Percentiles rank a stretch among this genome's conserved stretches.
Conservation (phyloP, 306 rosid species). For the Pyrus bretschneideri region DNA sequence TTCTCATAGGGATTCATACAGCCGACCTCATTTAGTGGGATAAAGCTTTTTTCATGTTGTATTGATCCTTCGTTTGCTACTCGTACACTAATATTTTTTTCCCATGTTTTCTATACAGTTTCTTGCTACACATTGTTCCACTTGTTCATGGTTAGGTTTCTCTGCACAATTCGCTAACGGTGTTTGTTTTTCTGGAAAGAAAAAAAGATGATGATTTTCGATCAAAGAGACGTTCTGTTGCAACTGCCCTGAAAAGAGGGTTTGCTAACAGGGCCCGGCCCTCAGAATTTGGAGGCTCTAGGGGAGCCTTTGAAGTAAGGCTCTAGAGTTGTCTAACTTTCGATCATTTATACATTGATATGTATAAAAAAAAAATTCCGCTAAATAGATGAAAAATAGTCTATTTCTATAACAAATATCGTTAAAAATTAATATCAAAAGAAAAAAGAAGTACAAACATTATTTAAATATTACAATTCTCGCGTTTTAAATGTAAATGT, state of each 20-base stretch:
- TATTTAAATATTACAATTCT: too few species aligned
- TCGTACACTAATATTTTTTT: not conserved
- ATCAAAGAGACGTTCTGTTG: slow-evolving; percentile 9
- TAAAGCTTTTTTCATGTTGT: not conserved
- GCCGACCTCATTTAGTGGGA: rapidly evolving
- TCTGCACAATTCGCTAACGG: slow-evolving; percentile 47
- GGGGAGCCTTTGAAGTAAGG: too few species aligned
- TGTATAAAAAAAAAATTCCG: too few species aligned
- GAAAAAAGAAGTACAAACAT: too few species aligned
- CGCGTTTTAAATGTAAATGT: too few species aligned
- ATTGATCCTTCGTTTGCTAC: not conserved
- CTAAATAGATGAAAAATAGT: too few species aligned
- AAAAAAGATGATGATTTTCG: slow-evolving; percentile 16
- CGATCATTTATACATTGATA: too few species aligned
- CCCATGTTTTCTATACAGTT: slow-evolving; percentile 34
- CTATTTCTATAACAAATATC: too few species aligned
- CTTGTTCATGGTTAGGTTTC: slow-evolving; percentile 71
- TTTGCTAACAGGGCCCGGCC: not conserved
- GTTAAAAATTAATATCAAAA: too few species aligned
- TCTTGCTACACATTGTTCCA: slow-evolving; percentile 79
- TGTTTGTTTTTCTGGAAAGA: not conserved
- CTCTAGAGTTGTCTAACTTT: too few species aligned
- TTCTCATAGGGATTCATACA: too few species aligned
- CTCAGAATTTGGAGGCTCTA: too few species aligned
- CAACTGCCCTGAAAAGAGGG: slow-evolving; percentile 17